Evolutionary conservation across 768 basidiomycete genomes (phyloP).

Genomic region (Lactifluus piperatus): DNA sequence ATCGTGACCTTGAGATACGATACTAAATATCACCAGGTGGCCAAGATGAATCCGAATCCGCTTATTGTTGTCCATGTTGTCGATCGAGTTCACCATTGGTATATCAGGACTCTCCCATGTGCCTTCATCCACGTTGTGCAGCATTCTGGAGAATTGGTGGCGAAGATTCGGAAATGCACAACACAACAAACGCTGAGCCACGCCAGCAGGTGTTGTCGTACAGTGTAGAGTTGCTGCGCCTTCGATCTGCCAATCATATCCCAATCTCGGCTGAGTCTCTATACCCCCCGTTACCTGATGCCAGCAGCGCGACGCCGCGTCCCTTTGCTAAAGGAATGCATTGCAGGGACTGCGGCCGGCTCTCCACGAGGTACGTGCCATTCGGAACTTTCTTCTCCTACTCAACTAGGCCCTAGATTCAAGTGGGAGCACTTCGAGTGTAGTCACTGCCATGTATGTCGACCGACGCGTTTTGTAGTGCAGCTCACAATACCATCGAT

Average conservation of each 20-base stretch:
- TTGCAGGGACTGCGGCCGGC: constrained; percentile 57
- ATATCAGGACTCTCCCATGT: constrained; percentile 51
- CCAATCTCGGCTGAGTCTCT: constrained; percentile 27
- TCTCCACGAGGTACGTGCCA: constrained; percentile 57
- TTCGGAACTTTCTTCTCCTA: neutral
- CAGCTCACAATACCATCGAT: neutral
- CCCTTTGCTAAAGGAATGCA: constrained; percentile 60
- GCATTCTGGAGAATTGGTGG: constrained; percentile 41
- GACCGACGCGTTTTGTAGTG: neutral
- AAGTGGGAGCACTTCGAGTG: constrained; percentile 77
- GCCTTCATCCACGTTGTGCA: constrained; percentile 50
- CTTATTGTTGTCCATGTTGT: constrained; percentile 37
- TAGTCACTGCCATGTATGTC: constrained; percentile 44
- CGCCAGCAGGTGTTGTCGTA: constrained; percentile 27
- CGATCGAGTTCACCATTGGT: constrained; percentile 38
- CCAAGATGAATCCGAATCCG: neutral
- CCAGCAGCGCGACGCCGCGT: constrained; percentile 37
- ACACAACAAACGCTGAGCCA: constrained; percentile 44
- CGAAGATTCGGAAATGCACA: constrained; percentile 23
- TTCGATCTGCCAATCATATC: constrained; percentile 6
- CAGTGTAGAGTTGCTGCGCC: constrained; percentile 22
- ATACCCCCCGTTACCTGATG: constrained; percentile 29
- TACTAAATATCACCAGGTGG: neutral
- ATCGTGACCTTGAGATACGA: neutral
- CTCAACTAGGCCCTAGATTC: constrained; percentile 34